Conservation (phyloP, 352 stramenopile genomes). For the Blastocystis sp. region DNA sequence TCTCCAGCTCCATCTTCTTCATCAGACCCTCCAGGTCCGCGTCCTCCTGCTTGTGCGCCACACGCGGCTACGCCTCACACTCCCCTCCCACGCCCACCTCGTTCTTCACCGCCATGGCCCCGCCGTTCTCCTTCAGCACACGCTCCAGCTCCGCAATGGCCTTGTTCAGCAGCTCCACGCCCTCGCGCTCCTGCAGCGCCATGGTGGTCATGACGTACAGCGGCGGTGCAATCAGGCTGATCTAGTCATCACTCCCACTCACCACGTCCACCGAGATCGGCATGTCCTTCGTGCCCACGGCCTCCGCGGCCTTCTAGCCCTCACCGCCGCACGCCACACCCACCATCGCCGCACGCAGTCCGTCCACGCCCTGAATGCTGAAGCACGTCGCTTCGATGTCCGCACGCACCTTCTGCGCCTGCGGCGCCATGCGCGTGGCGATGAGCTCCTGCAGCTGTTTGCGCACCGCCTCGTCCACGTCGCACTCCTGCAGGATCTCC, state of each 20-base stretch:
- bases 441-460: slow-evolving; percentile 92
- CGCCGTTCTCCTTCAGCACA: slow-evolving; percentile 90
- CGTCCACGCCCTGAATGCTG: slow-evolving; percentile 97
- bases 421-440: slow-evolving; percentile 88
- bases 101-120: slow-evolving; percentile 78
- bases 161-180: slow-evolving; percentile 90
- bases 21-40: slow-evolving; percentile 98
- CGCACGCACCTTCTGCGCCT: slow-evolving; percentile 97
- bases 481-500: slow-evolving; percentile 85
- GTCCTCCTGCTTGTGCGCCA: slow-evolving; percentile 88
- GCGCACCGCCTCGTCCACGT: slow-evolving; percentile 80
- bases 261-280: slow-evolving; percentile 79
- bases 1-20: slow-evolving; percentile 95
- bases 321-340: slow-evolving; percentile 72
- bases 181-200: slow-evolving; percentile 94
- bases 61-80: slow-evolving; percentile 49
- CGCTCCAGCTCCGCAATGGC: slow-evolving; percentile 89
- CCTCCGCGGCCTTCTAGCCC: slow-evolving; percentile 76
- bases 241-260: slow-evolving; percentile 72
- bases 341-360: slow-evolving; percentile 89
- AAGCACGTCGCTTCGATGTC: slow-evolving; percentile 99
- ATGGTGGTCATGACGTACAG: slow-evolving; percentile 99
- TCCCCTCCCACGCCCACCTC: neutral
- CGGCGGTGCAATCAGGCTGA: slow-evolving; percentile 96
- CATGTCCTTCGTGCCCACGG: slow-evolving; percentile 82